A percentile compares a stretch with the other conserved stretches of the same genome.
Evolutionary conservation across 2,329 filamentous ascomycete genomes (phyloP).

Genomic region (Monosporascus sp.): DNA sequence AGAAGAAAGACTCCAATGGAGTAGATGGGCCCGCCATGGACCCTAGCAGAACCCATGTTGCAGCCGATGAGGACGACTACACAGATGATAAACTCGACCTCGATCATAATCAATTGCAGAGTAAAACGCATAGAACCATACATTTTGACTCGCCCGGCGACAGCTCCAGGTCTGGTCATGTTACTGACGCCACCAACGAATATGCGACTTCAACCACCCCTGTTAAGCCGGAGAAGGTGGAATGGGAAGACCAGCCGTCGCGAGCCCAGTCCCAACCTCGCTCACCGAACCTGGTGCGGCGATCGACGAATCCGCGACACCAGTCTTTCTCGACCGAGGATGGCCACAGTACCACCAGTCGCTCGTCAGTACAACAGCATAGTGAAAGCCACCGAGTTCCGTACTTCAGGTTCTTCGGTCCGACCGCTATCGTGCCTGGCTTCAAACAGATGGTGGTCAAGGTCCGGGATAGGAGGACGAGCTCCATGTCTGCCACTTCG

Average conservation of each 20-base stretch:
- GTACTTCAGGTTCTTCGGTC: slow-evolving; percentile 87
- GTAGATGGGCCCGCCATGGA: slow-evolving; percentile 7
- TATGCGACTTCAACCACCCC: slow-evolving; percentile 16
- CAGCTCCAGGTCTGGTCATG: slow-evolving; percentile 14
- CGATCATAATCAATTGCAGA: slow-evolving; percentile 25
- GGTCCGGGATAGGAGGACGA: slow-evolving; percentile 60
- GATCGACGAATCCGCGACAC: slow-evolving; percentile 24
- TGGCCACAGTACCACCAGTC: slow-evolving; percentile 31
- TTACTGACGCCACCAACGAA: slow-evolving; percentile 19
- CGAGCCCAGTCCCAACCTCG: slow-evolving; percentile 16
- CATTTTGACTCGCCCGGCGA: slow-evolving; percentile 20
- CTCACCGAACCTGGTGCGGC: slow-evolving; percentile 14
- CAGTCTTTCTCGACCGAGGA: slow-evolving; percentile 36
- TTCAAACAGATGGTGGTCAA: slow-evolving; percentile 90
- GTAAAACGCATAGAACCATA: slow-evolving; percentile 16
- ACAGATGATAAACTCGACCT: slow-evolving; percentile 26
- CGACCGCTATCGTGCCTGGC: slow-evolving; percentile 84
- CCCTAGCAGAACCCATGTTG: slow-evolving; percentile 21
- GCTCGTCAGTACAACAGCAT: slow-evolving; percentile 43
- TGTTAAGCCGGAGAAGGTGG: slow-evolving; percentile 23
- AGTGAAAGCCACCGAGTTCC: slow-evolving; percentile 63
- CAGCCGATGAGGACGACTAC: slow-evolving; percentile 32
- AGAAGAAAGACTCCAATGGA: slow-evolving; percentile 29
- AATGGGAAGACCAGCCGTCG: slow-evolving; percentile 23
- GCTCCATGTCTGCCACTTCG: slow-evolving; percentile 52